Evolutionary conservation across 495 filamentous ascomycete genomes (phyloP), one percentile per base, ranked within the genome.

Genomic region (Penicillium robsamsonii): DNA sequence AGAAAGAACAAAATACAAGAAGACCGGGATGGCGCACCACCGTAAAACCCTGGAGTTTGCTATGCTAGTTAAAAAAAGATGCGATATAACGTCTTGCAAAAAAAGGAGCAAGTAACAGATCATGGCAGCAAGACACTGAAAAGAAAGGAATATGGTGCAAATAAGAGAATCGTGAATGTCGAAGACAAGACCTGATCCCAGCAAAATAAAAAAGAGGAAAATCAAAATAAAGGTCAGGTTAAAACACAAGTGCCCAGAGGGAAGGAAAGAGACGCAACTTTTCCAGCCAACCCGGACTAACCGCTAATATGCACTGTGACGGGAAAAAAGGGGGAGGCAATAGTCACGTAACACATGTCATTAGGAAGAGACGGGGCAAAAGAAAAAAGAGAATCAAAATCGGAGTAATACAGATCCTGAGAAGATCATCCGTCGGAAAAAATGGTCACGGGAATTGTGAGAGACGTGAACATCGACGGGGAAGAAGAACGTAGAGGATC

Each of bases 261-360:
- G 67, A 68, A 58, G 59, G 64, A 73, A 67, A 71, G 56, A 66
- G 59, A 65, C 55, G 53, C 44, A 71, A 76, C 70, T 77, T 77
- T 77, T 77, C 74, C 63, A 62, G 58, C 66, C 66, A 60, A 56
- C 60, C 66, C 60, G 58, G 66, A 65, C 58, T 68, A 75, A 77
- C 72, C 74, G 74, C 74, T 77, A 75, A 73, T 71, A 77, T 75
- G 74, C 74, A 77, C 58, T 67, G 72, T 75, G 71, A 74, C 71
- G 58, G 46, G 56, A 49, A 62, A 62, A 64, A 64, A 30, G 47
- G 52, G 47, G 46, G 50, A 59, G 58, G 49, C 52, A 44, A 59
- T 38, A 66, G 68, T 67, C 74, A 75, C 74, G 65, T 77, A 76
- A 73, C 74, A 74, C 73, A 74, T 77, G 72, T 77, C 74, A 77